Conservation (phyloP, 2,329 filamentous ascomycete genomes). For the Westerdykella ornata region DNA sequence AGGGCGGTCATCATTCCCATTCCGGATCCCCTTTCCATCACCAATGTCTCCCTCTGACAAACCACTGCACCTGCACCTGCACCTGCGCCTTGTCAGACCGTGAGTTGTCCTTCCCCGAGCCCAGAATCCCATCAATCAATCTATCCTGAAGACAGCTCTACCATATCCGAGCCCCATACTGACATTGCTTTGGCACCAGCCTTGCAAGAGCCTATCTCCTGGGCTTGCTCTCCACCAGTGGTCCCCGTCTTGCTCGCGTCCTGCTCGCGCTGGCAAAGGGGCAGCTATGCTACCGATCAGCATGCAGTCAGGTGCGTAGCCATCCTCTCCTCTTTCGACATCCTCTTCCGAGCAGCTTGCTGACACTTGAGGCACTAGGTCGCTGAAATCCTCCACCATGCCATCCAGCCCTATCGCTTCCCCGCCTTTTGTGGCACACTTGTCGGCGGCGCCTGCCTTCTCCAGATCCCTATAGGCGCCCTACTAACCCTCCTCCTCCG, state of each 20-base stretch:
- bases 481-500: slow-evolving; percentile 6
- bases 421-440: slow-evolving; percentile 49
- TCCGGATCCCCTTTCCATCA: no score
- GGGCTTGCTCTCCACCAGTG: slow-evolving; percentile 22
- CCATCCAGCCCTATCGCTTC: slow-evolving; percentile 44
- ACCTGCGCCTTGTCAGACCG: slow-evolving; percentile 9
- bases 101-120: slow-evolving; percentile 11
- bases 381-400: slow-evolving; percentile 30
- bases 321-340: neutral
- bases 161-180: slow-evolving; percentile 2
- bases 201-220: slow-evolving; percentile 25
- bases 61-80: no score
- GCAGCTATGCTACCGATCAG: slow-evolving; percentile 14
- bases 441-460: slow-evolving; percentile 47
- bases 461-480: slow-evolving; percentile 32
- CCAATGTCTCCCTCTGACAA: no score
- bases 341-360: neutral
- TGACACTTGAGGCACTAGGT: slow-evolving; percentile 2
- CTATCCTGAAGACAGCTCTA: no score
- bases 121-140: neutral
- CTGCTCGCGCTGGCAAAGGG: slow-evolving; percentile 14
- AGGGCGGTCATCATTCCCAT: neutral
- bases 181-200: slow-evolving; percentile 6
- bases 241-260: slow-evolving; percentile 17
- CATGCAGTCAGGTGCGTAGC: slow-evolving; percentile 18